Percentiles rank a stretch among this genome's conserved stretches.
Evolutionary conservation across 257 asterid genomes (phyloP).

Genomic region (Jaltomata sinuosa): DNA sequence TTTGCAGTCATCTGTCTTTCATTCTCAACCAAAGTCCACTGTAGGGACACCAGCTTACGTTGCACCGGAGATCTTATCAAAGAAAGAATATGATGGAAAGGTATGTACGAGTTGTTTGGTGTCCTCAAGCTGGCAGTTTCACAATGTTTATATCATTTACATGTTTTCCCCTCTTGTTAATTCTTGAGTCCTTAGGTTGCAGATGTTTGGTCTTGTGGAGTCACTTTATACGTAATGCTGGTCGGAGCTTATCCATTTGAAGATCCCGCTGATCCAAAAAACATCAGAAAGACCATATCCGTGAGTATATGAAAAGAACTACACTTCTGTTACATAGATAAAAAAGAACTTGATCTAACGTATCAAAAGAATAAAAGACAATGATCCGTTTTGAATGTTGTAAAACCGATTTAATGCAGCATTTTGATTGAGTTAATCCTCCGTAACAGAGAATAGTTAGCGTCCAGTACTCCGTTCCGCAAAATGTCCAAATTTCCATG

Average conservation of each 20-base stretch:
- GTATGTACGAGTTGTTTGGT: neutral
- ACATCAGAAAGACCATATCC: slow-evolving; percentile 16
- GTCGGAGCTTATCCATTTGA: slow-evolving; percentile 31
- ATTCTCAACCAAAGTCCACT: neutral
- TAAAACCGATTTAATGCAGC: neutral
- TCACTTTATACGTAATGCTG: slow-evolving; percentile 29
- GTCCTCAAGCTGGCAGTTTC: neutral
- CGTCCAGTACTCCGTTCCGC: slow-evolving; percentile 23
- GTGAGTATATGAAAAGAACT: slow-evolving; percentile 8
- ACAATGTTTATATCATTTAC: neutral
- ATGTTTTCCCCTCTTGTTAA: neutral
- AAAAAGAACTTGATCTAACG: neutral
- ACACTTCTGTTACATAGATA: neutral
- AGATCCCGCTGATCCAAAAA: slow-evolving; percentile 27
- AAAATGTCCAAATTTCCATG: slow-evolving; percentile 10
- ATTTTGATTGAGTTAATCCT: neutral
- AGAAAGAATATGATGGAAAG: slow-evolving; percentile 31
- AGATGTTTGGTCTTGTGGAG: slow-evolving; percentile 41
- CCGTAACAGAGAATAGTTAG: slow-evolving; percentile 22
- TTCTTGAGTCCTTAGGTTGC: slow-evolving; percentile 14
- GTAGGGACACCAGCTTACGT: neutral
- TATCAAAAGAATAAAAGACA: neutral
- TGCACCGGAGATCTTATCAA: slow-evolving; percentile 22
- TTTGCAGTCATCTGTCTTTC: neutral
- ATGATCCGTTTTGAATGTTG: neutral